Evolutionary conservation across 2,329 filamentous ascomycete genomes (phyloP), one percentile per base, ranked within the genome.

Genomic region (Tothia fuscella): DNA sequence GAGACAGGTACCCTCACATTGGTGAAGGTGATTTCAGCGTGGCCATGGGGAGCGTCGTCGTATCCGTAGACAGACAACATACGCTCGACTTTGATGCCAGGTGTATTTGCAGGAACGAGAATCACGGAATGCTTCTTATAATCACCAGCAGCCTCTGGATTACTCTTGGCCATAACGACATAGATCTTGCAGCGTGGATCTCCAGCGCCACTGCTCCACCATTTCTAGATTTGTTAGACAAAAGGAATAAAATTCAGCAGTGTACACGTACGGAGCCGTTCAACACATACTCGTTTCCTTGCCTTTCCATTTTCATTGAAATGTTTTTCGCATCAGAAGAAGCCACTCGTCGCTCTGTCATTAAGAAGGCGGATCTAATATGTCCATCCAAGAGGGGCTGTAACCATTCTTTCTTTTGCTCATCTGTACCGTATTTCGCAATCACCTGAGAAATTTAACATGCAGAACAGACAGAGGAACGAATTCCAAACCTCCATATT

Each of bases 401-500:
- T 41, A 94, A 69, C 86, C 87, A 94, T 58, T 81, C 59, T 52
- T 75, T 71, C 74, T 94, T 93, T 66, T 94, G 86, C 36, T 72
- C 77, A 7, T 83, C 82, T 51, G 78, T 88, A 50, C 85, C 87
- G 58, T 93, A 94, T 67, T 89, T 91, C 56, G 87, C 87, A 51
- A 94, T 22, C 9, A n/a, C n/a, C n/a, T n/a, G n/a, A n/a, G n/a
- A n/a, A n/a, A n/a, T n/a, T n/a, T n/a, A n/a, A n/a, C n/a, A n/a
- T n/a, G n/a, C n/a, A n/a, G n/a, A n/a, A n/a, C n/a, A n/a, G n/a
- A n/a, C n/a, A n/a, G 60, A 17, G n/a, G n/a, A n/a, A n/a, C n/a
- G n/a, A n/a, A n/a, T n/a, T n/a, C n/a, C n/a, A n/a, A n/a, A 94
- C 87, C 60, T 94, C 87, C 86, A 94, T 94, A 63, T 94, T 94